A percentile compares a stretch with the other conserved stretches of the same genome.
Evolutionary conservation across 2,329 filamentous ascomycete species (phyloP).

Genomic region (Leptoxyphium fumago): DNA sequence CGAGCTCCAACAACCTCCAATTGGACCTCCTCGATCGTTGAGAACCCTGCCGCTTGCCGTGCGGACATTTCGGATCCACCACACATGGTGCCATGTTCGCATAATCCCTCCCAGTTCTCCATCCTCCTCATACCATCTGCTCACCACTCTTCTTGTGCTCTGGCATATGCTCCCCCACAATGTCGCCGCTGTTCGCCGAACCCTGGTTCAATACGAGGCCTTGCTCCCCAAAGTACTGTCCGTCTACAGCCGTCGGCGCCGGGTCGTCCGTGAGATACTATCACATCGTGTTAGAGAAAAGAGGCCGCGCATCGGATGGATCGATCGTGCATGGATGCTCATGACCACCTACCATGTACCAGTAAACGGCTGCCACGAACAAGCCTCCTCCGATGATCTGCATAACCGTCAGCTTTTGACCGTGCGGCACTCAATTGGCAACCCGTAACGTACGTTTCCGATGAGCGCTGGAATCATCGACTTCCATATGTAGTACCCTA

Average conservation of each 20-base stretch:
- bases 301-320: too few relatives aligned
- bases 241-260: not conserved
- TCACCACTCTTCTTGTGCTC: not conserved
- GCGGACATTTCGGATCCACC: too few relatives aligned
- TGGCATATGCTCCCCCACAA: not conserved
- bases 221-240: not conserved
- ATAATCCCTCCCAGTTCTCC: too few relatives aligned
- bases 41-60: too few relatives aligned
- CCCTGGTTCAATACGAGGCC: not conserved
- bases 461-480: constrained; percentile 38
- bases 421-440: not conserved
- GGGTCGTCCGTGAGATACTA: not conserved
- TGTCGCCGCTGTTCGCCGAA: not conserved
- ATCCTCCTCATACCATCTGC: not conserved
- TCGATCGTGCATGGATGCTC: too few relatives aligned
- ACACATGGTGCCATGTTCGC: too few relatives aligned
- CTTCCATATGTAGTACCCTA: constrained; percentile 43
- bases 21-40: too few relatives aligned
- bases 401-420: not conserved
- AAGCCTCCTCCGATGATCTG: not conserved
- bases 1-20: too few relatives aligned
- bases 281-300: not conserved
- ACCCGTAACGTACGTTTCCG: constrained; percentile 25
- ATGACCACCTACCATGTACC: not conserved
- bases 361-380: not conserved